Base-by-base conservation (phyloP, 2,329 filamentous ascomycete species). In the Colletotrichum chlorophyti region DNA sequence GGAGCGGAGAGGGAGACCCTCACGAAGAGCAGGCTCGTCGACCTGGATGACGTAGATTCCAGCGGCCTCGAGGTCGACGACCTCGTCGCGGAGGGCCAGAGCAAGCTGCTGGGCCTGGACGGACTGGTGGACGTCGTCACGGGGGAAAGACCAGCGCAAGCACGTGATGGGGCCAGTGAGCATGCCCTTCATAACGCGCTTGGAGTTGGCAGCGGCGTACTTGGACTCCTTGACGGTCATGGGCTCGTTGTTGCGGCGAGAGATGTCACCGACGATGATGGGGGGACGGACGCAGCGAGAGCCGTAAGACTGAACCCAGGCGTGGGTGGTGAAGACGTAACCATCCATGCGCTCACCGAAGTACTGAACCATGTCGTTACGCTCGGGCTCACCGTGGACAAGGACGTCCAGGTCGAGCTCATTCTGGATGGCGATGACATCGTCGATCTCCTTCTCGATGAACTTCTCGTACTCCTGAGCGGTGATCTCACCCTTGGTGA, bases 131-230 rank as follows among this genome's bases (percentile, higher is more conserved):
- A 99, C 91, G 74, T 99, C 95, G 75, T 97, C 94, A 91, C 95
- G 95, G 71, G 95, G 95, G 91, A 98, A 99, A 63, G 95, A 99
- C 95, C 95, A 99, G 79, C 95, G 90, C 70, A 99, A 84, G 83
- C 95, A 99, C 73, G 95, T 99, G 82, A 99, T 96, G 69, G 95
- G 95, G 61, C 95, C 95, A 79, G 95, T 99, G 76, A 99, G 88
- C 95, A 99, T 99, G 78, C 95, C 95, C 91, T 99, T 99, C 95
- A 99, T 98, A 80, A 95, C 93, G 88, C 97, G 98, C 84, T 91
- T 94, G 76, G 93, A 94, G 78, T 97, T 87, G 55, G 90, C 93
- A 64, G 93, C 94, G 67, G 95, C 95, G 81, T 97, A 99, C 85
- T 98, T 97, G 79, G 91, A 96, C 87, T 99, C 95, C 90, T 99